Conservation (phyloP, 176 grass and related monocot genomes). For the Paspalum notatum region DNA sequence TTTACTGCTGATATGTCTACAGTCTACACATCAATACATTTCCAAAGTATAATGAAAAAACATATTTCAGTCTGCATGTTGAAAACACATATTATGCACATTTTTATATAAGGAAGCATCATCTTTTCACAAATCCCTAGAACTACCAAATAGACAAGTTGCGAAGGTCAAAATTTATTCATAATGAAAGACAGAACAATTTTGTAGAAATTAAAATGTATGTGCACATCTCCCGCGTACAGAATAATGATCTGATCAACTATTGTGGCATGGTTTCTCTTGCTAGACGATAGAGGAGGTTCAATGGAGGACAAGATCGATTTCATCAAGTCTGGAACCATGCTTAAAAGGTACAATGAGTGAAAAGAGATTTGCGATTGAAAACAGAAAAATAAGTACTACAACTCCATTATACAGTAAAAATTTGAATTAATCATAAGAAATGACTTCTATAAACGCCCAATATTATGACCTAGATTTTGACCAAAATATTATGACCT, state of each 20-base stretch:
- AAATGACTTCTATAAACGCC: background rate
- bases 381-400: background rate
- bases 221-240: background rate
- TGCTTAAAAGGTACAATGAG: background rate
- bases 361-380: background rate
- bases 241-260: background rate
- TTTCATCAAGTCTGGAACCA: background rate
- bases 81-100: background rate
- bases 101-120: background rate
- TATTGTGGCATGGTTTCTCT: background rate
- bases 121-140: background rate
- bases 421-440: background rate
- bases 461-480: background rate
- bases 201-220: background rate
- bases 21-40: too few relatives aligned
- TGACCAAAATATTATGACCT: background rate
- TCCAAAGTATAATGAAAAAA: background rate
- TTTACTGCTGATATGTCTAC: background rate
- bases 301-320: background rate
- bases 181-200: background rate
- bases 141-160: slow-evolving; percentile 11
- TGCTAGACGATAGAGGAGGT: background rate
- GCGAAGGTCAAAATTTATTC: background rate
- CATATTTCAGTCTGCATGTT: background rate
- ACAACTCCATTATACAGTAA: background rate